Evolutionary conservation across 495 filamentous ascomycete genomes (phyloP), one percentile per base, ranked within the genome.

Genomic region (Penicillium lagena): DNA sequence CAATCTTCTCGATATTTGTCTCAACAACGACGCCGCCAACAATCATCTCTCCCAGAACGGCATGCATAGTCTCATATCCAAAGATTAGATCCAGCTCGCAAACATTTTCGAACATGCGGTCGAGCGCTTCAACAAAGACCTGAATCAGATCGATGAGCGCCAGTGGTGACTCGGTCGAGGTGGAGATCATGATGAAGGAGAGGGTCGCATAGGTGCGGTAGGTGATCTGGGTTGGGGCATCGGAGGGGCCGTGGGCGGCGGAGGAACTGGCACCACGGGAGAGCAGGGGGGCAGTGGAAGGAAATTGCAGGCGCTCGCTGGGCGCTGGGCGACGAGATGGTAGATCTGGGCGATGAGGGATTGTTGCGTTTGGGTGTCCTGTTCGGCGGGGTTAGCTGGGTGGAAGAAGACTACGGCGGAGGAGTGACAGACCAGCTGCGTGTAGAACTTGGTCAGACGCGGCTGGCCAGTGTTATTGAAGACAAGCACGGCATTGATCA

Each of bases 401-500:
- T 31, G 37, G 27, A 13, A 9, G 33, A 37, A 32, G 30, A 7
- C 13, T 10, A 9, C 14, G 35, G 35, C 11, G 10, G 35, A 7
- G 28, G 40, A 11, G 31, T 29, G 37, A 63, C 76, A 38, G 66
- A 96, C 93, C 40, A 99, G 85, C 60, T 97, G 91, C 10, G 93
- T 96, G 66, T 99, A 99, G 76, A 99, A 99, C 58, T 96, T 97
- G 47, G 91, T 97, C 46, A 99, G 79, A 29, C 93, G 86, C 12
- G 93, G 91, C 60, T 97, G 90, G 48, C 93, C 93, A 46, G 87
- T 86, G 66, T 96, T 95, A 63, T 99, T 99, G 77, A 99, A 99
- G 60, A 99, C 90, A 34, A 99, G 77, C 40, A 99, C 89, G 30
- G 93, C 93, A 77, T 96, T 99, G 69, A 99, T 97, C 93, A 99